Base-by-base conservation (phyloP, 2,329 filamentous ascomycete species). In the Trichoderma gracile region DNA sequence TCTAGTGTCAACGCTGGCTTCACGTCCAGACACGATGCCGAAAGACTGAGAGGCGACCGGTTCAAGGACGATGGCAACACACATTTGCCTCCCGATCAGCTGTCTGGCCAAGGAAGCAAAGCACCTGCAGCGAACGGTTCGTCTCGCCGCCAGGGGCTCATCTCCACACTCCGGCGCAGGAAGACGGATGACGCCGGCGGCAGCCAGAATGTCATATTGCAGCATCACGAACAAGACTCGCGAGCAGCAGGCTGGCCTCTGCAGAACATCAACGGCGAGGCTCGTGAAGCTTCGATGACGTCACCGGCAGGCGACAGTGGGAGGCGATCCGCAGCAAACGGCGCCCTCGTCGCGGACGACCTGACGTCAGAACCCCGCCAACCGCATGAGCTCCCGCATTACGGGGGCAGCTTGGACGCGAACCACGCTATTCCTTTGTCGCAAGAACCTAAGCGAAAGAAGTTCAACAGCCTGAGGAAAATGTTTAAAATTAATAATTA, bases 101-200 rank as follows among this genome's bases (percentile, higher is more conserved):
- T 19, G 6, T 57, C n/a, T 7, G 25, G 14, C 33, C 33, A 38
- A 38, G 33, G 33, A 38, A 38, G 33, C 33, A 38, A 38, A 14
- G 33, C 12, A 38, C 3, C 12, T 4, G 12, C 33, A 38, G 33
- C 33, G 10, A 38, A 12, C 38, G 64, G 70, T 30, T 72, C 76
- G 17, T 70, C 77, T 30, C 77, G 79, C 38, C 78, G 80, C 54
- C 81, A 77, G 64, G 85, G 84, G 67, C 76, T 88, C 66, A 81
- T 87, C 75, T 81, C 81, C 2, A 85, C 85, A 5, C 76, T 92
- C n/a, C 84, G 87, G 43, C 86, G 89, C 62, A 90, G 87, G 73
- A 79, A 89, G 21, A 79, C 82, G 38, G 85, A 75, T 14, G 87
- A 89, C 68, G 88, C 82, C 67, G 83, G 83, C 2, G 86, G 87